Evolutionary conservation across 1,284 basidiomycete genomes (phyloP).

Genomic region (Leccinum proximum): DNA sequence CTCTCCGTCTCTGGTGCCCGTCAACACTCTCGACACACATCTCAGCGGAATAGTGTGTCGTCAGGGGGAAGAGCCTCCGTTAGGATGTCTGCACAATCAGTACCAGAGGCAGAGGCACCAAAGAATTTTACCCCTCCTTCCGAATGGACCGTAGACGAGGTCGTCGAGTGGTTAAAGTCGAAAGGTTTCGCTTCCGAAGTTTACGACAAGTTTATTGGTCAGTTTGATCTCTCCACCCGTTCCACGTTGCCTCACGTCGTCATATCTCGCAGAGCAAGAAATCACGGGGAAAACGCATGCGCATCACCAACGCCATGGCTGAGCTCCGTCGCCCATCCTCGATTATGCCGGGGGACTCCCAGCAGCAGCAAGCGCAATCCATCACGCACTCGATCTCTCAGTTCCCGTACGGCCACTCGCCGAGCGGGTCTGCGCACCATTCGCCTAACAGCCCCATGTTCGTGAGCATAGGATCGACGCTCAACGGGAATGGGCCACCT

Average conservation of each 20-base stretch:
- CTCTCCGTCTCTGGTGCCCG: constrained; percentile 32
- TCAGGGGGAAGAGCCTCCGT: constrained; percentile 20
- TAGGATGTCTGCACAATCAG: constrained; percentile 6
- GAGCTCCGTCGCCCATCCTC: constrained; percentile 80
- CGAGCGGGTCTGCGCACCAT: constrained; percentile 37
- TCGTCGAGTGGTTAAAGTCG: constrained; percentile 83
- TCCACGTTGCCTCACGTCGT: neutral
- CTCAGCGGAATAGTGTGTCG: constrained; percentile 34
- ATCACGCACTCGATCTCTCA: constrained; percentile 42
- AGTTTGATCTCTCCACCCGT: constrained; percentile 23
- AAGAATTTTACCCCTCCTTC: constrained; percentile 43
- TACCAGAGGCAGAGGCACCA: constrained; percentile 14
- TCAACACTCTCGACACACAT: constrained; percentile 27
- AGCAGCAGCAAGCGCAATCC: constrained; percentile 34
- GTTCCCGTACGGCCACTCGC: constrained; percentile 30
- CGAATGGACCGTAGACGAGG: constrained; percentile 89
- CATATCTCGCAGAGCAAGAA: constrained; percentile 76
- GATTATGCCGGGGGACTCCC: constrained; percentile 40
- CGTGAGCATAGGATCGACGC: constrained; percentile 24
- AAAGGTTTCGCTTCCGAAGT: constrained; percentile 88
- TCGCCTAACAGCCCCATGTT: constrained; percentile 35
- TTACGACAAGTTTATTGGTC: constrained; percentile 84
- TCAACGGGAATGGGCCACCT: constrained; percentile 16
- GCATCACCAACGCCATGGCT: constrained; percentile 92
- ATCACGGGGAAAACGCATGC: constrained; percentile 96